Percentiles rank a stretch among this genome's conserved stretches.
Evolutionary conservation across 352 stramenopile species (phyloP).

Genomic region (Phytophthora pinifolia): DNA sequence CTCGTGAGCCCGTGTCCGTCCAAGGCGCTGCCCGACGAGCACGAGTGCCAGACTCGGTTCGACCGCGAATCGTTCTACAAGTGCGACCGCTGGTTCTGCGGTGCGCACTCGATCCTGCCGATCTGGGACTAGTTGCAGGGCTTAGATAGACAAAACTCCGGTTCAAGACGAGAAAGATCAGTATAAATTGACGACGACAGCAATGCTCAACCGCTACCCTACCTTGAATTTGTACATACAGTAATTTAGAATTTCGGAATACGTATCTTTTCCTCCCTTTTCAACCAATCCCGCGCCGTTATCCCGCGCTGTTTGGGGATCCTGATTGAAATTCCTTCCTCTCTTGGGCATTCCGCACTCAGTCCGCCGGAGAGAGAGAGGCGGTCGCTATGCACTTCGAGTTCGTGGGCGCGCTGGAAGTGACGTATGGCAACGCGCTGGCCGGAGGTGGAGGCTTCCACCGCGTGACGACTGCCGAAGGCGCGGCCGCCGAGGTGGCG

Average conservation of each 20-base stretch:
- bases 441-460: constrained; percentile 77
- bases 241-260: too few species aligned
- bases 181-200: background rate
- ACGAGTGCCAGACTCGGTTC: constrained; percentile 47
- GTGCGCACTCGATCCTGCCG: constrained; percentile 45
- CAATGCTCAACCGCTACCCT: too few species aligned
- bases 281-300: too few species aligned
- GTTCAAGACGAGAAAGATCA: background rate
- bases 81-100: constrained; percentile 78
- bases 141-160: constrained; percentile 9
- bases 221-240: too few species aligned
- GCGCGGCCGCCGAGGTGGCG: constrained; percentile 74
- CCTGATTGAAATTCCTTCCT: constrained; percentile 17
- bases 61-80: constrained; percentile 63
- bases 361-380: constrained; percentile 1
- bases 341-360: constrained; percentile 16
- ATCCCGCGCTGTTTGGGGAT: background rate
- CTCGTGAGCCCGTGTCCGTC: constrained; percentile 58
- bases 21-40: constrained; percentile 42
- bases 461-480: constrained; percentile 76
- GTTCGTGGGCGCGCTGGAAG: constrained; percentile 70
- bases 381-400: constrained; percentile 62
- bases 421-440: constrained; percentile 88
- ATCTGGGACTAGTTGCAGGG: constrained; percentile 14
- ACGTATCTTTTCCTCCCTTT: too few species aligned